Evolutionary conservation across 139 green algal species (phyloP), one percentile per base, ranked within the genome.

Genomic region (Chara braunii): DNA sequence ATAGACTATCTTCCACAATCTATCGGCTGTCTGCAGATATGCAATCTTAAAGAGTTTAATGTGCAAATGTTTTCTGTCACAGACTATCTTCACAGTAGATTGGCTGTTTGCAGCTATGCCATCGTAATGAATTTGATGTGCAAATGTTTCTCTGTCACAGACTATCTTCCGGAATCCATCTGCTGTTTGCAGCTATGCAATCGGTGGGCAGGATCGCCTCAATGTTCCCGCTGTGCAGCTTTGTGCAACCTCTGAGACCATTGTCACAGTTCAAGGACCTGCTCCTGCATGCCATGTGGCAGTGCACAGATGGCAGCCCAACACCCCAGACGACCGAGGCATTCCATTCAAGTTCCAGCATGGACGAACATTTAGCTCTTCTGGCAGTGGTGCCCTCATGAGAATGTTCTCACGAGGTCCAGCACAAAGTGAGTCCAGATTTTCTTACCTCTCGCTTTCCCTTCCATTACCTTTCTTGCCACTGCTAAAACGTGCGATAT

Each of bases 301-400:
- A 14, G 22, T 37, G n/a, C 63, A 72, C 23, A n/a, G 35, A 9
- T 59, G 56, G 56, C 55, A 71, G 56, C 26, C 57, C 43, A 75
- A 75, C 56, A 61, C 53, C 18, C 66, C 66, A 18, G 66, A 75
- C 24, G 66, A 58, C 18, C 14, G 61, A n/a, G 66, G 66, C 31
- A 23, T 9, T 43, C 66, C 66, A 14, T 75, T 75, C 45, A 7
- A 43, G 11, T 70, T 75, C 43, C 26, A 30, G 3, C 66, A 56
- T 3, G 53, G 22, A 14, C 37, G 35, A 18, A 9, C 40, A 18
- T 63, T 9, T 18, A 31, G 52, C n/a, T 30, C 34, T 3, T 5
- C 33, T 33, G 23, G 52, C 9, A 31, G 24, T 23, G 22, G 11
- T 12, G 63, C 51, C 52, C 24, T 68, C 22, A 50, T 72, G 51